Conservation (phyloP, 2,329 filamentous ascomycete species). For the Gaeumannomyces sp. region DNA sequence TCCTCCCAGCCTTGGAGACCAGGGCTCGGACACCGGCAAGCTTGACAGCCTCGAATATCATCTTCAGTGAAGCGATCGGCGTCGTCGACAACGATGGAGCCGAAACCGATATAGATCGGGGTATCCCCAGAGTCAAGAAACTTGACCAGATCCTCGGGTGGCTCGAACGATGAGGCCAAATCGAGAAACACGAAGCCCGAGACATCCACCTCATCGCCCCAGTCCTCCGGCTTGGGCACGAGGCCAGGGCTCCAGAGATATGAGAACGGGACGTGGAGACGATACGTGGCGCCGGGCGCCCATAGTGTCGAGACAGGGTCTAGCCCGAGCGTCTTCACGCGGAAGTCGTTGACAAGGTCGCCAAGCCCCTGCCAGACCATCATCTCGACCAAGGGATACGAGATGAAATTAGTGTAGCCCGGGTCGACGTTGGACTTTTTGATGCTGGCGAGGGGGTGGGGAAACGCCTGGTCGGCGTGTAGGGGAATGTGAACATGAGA, state of each 20-base stretch:
- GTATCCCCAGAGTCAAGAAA: slow-evolving; percentile 51
- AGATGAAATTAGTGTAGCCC: slow-evolving; percentile 73
- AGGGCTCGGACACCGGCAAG: slow-evolving; percentile 62
- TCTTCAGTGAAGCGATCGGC: slow-evolving; percentile 59
- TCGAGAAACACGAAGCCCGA: slow-evolving; percentile 76
- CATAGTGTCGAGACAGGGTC: slow-evolving; percentile 71
- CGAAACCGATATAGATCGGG: slow-evolving; percentile 71
- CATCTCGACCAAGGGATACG: slow-evolving; percentile 74
- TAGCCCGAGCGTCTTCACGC: slow-evolving; percentile 60
- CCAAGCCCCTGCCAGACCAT: slow-evolving; percentile 88
- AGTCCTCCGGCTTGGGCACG: slow-evolving; percentile 61
- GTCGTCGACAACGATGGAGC: slow-evolving; percentile 69
- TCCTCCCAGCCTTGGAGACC: slow-evolving; percentile 68
- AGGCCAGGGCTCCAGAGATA: slow-evolving; percentile 66
- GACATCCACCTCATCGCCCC: slow-evolving; percentile 65
- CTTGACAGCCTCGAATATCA: slow-evolving; percentile 65
- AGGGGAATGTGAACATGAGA: slow-evolving; percentile 86
- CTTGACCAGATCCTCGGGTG: slow-evolving; percentile 45
- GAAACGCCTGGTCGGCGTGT: slow-evolving; percentile 71
- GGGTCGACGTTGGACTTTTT: slow-evolving; percentile 65
- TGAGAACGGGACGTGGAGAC: slow-evolving; percentile 68
- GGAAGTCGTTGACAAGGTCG: slow-evolving; percentile 70
- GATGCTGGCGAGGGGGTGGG: slow-evolving; percentile 72
- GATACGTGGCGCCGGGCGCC: slow-evolving; percentile 68
- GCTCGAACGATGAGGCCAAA: slow-evolving; percentile 54